Percentiles rank a stretch among this genome's conserved stretches.
Conservation (phyloP, 768 basidiomycete genomes). For the Russula earlei region DNA sequence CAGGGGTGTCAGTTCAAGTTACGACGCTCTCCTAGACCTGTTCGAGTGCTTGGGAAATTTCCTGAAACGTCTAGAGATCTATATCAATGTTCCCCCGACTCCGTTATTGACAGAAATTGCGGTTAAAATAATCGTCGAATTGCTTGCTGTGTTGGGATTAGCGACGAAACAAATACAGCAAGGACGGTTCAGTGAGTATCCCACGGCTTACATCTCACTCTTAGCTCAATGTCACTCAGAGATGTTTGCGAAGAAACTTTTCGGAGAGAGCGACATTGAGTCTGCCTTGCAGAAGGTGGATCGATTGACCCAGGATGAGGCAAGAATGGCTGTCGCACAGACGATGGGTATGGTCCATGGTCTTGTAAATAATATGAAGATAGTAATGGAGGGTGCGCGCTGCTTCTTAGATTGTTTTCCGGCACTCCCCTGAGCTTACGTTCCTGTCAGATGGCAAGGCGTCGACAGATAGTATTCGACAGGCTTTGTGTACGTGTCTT, state of each 20-base stretch:
- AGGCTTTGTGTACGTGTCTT: neutral
- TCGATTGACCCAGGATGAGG: neutral
- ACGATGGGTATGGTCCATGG: neutral
- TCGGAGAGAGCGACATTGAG: neutral
- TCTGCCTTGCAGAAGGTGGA: neutral
- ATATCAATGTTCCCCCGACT: neutral
- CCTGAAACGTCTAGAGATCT: neutral
- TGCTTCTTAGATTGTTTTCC: neutral
- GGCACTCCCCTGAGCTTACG: neutral
- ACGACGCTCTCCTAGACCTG: neutral
- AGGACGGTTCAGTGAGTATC: neutral
- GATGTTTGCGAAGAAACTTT: neutral
- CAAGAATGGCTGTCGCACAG: neutral
- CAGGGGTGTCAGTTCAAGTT: neutral
- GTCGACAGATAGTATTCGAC: neutral
- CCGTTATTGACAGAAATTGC: neutral
- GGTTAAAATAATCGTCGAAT: neutral
- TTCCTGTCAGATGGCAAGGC: neutral
- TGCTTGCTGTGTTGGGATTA: neutral
- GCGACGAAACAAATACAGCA: neutral
- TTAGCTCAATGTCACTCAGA: neutral
- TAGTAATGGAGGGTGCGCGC: neutral
- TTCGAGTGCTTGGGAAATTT: neutral
- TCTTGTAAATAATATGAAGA: neutral
- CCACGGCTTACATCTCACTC: neutral